Percentiles rank a stretch among this genome's conserved stretches.
These are phyloP conservation scores for Durusdinium trenchii DNA, from an alignment of 73 alveolate genomes.

Conservation along the genomic window DNA sequence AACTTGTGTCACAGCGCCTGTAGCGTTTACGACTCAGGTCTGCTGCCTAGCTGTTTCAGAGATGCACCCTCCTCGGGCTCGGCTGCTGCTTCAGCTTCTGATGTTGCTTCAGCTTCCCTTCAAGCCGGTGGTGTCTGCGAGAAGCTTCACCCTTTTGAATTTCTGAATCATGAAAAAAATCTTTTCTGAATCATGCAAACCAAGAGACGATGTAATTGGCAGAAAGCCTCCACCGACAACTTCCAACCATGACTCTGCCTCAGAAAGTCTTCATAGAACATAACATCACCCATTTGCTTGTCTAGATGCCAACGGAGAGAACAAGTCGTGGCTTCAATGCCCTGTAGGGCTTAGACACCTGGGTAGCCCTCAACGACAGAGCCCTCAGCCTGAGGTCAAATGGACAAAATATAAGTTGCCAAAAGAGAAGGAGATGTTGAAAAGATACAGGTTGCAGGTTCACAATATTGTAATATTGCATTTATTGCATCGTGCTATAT, in stretches of 20 bases:
- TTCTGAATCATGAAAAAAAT: too few relatives aligned
- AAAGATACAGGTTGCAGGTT: too few relatives aligned
- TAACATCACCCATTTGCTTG: background rate
- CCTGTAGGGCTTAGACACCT: background rate
- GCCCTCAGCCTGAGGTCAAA: slow-evolving; percentile 41
- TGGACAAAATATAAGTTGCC: too few relatives aligned
- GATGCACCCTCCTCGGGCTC: background rate
- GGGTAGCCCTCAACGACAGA: slow-evolving; percentile 62
- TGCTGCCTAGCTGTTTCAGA: background rate
- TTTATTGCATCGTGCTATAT: too few relatives aligned
- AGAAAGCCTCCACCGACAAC: slow-evolving; percentile 72
- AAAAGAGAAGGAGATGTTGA: too few relatives aligned
- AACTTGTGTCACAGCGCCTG: background rate
- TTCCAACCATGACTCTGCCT: slow-evolving; percentile 81
- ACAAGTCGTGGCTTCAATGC: background rate
- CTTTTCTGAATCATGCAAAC: too few relatives aligned
- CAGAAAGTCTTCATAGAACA: background rate
- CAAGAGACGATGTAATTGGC: slow-evolving; percentile 46
- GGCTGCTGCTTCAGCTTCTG: background rate
- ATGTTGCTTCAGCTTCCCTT: slow-evolving; percentile 18
- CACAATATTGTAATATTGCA: too few relatives aligned
- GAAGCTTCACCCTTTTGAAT: background rate
- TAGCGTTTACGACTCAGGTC: background rate
- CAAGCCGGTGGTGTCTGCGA: background rate
- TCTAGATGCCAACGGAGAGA: background rate